Conservation (phyloP, 2,329 filamentous ascomycete genomes). For the Celoporthe dispersa region DNA sequence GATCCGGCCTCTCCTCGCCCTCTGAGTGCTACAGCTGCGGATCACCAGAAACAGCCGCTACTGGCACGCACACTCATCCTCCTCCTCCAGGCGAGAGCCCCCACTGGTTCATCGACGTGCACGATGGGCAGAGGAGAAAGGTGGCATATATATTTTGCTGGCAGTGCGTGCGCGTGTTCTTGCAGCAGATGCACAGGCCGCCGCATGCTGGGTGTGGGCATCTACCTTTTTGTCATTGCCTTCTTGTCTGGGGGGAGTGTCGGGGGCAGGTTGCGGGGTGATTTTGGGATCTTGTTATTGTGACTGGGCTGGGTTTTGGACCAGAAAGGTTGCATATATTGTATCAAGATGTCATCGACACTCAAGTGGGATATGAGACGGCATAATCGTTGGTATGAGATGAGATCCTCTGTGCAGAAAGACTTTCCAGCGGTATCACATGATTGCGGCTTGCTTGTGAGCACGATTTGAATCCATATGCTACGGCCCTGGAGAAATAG, state of each 20-base stretch:
- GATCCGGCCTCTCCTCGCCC: background rate
- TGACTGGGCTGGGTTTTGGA: no score
- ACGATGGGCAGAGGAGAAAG: slow-evolving; percentile 21
- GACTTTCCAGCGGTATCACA: no score
- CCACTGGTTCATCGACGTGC: slow-evolving; percentile 26
- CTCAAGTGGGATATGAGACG: no score
- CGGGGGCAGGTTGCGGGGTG: background rate
- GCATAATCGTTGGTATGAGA: no score
- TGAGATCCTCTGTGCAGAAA: no score
- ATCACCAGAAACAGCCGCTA: background rate
- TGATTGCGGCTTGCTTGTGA: no score
- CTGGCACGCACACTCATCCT: background rate
- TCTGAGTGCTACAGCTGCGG: slow-evolving; percentile 26
- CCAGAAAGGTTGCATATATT: no score
- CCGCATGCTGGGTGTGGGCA: slow-evolving; percentile 23
- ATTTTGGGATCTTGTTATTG: background rate
- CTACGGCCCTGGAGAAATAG: background rate
- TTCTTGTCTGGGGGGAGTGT: background rate
- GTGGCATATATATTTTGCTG: slow-evolving; percentile 28
- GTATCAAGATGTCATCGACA: background rate
- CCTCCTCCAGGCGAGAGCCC: slow-evolving; percentile 17
- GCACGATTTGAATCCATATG: no score
- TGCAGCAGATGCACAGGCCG: slow-evolving; percentile 14
- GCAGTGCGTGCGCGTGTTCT: slow-evolving; percentile 17
- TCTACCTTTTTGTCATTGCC: slow-evolving; percentile 10